Evolutionary conservation across 495 filamentous ascomycete genomes (phyloP).

Genomic region (Acidiella bohemica): DNA sequence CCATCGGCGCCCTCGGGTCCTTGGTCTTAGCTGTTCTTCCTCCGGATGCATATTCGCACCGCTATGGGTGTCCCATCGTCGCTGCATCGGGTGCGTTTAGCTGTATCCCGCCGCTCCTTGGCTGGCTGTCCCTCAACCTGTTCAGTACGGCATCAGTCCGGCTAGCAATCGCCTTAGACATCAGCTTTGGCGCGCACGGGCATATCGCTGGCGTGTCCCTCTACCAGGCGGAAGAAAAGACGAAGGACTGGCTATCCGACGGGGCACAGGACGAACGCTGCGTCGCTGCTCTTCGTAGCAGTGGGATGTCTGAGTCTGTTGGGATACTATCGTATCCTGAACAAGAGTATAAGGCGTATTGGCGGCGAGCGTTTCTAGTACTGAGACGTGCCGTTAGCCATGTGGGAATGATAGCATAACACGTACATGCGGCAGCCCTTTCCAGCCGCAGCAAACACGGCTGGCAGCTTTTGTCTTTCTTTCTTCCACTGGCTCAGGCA

Average conservation of each 20-base stretch:
- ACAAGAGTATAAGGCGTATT: too few species aligned
- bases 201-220: slow-evolving; percentile 64
- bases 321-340: too few species aligned
- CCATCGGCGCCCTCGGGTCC: slow-evolving; percentile 52
- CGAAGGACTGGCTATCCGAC: slow-evolving; percentile 53
- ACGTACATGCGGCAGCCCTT: too few species aligned
- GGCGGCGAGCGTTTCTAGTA: too few species aligned
- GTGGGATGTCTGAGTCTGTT: slow-evolving; percentile 3
- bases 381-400: too few species aligned
- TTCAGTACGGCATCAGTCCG: slow-evolving; percentile 49
- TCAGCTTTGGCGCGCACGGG: slow-evolving; percentile 50
- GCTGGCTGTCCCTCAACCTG: slow-evolving; percentile 58
- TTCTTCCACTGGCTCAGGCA: too few species aligned
- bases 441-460: too few species aligned
- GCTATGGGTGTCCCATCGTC: slow-evolving; percentile 58
- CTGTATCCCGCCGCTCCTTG: slow-evolving; percentile 50
- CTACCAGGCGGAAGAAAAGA: slow-evolving; percentile 49
- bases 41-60: slow-evolving; percentile 41
- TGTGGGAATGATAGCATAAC: too few species aligned
- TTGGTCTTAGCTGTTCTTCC: slow-evolving; percentile 51
- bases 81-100: slow-evolving; percentile 45
- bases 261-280: slow-evolving; percentile 20
- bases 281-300: slow-evolving; percentile 6
- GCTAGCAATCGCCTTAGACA: slow-evolving; percentile 55
- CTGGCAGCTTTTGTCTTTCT: too few species aligned